These are phyloP conservation scores for Aspergillus puulaauensis DNA, from an alignment of 2,329 filamentous ascomycete species.

Conservation along the genomic window DNA sequence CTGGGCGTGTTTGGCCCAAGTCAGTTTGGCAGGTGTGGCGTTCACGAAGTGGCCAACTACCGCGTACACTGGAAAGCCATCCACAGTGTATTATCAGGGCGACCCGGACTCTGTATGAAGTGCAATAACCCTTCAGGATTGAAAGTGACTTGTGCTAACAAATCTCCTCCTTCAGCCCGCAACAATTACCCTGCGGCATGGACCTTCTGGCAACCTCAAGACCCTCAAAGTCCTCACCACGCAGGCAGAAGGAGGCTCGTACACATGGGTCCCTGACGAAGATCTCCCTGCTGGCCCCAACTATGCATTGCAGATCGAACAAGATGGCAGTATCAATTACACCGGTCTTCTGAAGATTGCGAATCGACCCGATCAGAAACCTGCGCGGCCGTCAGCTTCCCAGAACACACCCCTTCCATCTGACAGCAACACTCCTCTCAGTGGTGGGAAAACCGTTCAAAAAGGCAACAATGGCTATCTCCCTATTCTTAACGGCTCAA, in stretches of 20 bases:
- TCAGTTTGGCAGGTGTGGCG: constrained; percentile 49
- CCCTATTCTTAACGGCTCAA: constrained; percentile 16
- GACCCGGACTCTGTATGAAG: constrained; percentile 36
- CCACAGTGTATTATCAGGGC: constrained; percentile 51
- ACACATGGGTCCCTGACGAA: constrained; percentile 51
- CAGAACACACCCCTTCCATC: constrained; percentile 13
- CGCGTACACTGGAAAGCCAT: constrained; percentile 50
- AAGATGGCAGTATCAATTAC: constrained; percentile 56
- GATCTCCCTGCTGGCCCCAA: constrained; percentile 46
- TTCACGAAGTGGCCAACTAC: constrained; percentile 54
- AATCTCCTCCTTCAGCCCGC: constrained; percentile 40
- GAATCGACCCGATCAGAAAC: constrained; percentile 28
- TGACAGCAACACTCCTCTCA: constrained; percentile 11
- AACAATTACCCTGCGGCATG: constrained; percentile 58
- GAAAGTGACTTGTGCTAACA: constrained; percentile 14
- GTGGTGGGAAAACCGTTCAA: constrained; percentile 8
- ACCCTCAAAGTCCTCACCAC: constrained; percentile 51
- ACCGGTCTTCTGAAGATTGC: constrained; percentile 51
- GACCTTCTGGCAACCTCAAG: constrained; percentile 49
- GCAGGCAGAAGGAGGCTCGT: constrained; percentile 46
- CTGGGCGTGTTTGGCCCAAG: constrained; percentile 41
- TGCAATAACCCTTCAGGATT: background rate
- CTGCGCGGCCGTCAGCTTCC: background rate
- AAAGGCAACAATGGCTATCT: constrained; percentile 21
- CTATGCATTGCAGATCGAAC: constrained; percentile 61